Base-by-base conservation (phyloP, 2,329 filamentous ascomycete species). In the Laburnicola sp. region DNA sequence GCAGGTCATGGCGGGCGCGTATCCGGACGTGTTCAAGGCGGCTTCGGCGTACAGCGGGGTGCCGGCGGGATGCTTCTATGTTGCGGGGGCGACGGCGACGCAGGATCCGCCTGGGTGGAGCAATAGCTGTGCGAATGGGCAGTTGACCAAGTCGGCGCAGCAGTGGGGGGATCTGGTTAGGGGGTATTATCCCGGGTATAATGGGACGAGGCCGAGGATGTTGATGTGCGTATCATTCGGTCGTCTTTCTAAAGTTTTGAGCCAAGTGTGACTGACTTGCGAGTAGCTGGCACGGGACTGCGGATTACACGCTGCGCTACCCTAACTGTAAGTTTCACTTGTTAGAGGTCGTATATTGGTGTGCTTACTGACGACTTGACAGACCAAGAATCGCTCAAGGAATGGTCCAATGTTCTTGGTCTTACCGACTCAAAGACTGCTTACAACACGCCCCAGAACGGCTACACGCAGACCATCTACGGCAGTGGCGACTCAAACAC, bases 71-170 rank as follows among this genome's bases (percentile, higher is more conserved):
- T 65, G 63, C 45, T 64, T 61, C 34, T 51, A 47, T n/a, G 64
- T 62, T 9, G 34, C 54, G 11, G 54, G 53, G 27, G 40, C 56
- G 11, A 59, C 55, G 6, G 54, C 56, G 4, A 67, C 74, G 1
- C 70, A 72, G 22, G 71, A 71, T 37, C 76, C 75, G 0, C 64
- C 72, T 39, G 72, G 68, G 1, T 62, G 57, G 55, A 45, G n/a
- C 41, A 58, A 60, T 45, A 41, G 32, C 39, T 64, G 61, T 32
- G 56, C 58, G 0, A 56, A 54, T 23, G 61, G 61, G 0, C 54
- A 60, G 42, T 26, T 52, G 23, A 60, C 49, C 6, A 52, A 59
- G 42, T 57, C 61, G 2, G 53, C 54, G 21, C 38, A 52, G 26
- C 37, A 57, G 28, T 64, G 61, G 61, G 61, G 56, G 10, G 58